These are phyloP conservation scores for Candida neerlandica DNA, from an alignment of 1,139 yeast species.

Conservation along the genomic window DNA sequence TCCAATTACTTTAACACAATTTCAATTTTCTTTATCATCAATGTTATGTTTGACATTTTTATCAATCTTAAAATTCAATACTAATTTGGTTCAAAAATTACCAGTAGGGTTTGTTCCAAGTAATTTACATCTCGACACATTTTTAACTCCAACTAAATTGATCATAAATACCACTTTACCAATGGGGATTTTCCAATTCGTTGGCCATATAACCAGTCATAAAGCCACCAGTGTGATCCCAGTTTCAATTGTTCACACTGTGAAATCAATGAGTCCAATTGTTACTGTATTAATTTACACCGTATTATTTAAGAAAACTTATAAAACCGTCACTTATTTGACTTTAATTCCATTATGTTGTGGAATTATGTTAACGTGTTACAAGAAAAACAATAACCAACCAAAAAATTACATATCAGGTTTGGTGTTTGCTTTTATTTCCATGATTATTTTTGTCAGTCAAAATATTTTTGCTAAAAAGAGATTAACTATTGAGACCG, in stretches of 20 bases:
- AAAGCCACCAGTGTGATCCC: slow-evolving; percentile 88
- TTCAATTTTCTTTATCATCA: slow-evolving; percentile 77
- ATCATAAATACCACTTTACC: slow-evolving; percentile 75
- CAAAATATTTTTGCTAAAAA: slow-evolving; percentile 92
- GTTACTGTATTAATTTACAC: slow-evolving; percentile 83
- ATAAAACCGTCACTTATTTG: slow-evolving; percentile 66
- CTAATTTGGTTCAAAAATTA: slow-evolving; percentile 33
- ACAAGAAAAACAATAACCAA: slow-evolving; percentile 33
- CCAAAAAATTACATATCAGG: slow-evolving; percentile 52
- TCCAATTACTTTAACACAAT: slow-evolving; percentile 84
- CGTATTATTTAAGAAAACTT: slow-evolving; percentile 56
- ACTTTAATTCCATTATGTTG: slow-evolving; percentile 74
- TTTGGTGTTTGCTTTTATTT: slow-evolving; percentile 70
- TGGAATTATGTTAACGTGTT: slow-evolving; percentile 87
- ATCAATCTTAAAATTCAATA: slow-evolving; percentile 21
- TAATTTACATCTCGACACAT: slow-evolving; percentile 25
- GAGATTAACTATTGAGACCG: slow-evolving; percentile 55
- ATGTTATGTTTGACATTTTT: slow-evolving; percentile 46
- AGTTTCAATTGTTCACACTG: slow-evolving; percentile 88
- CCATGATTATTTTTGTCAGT: slow-evolving; percentile 84
- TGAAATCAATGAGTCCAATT: slow-evolving; percentile 86
- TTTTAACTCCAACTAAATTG: slow-evolving; percentile 55
- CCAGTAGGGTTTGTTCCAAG: slow-evolving; percentile 64
- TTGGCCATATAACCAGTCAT: slow-evolving; percentile 88
- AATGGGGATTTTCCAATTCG: slow-evolving; percentile 89